These are phyloP conservation scores for Xylaria bambusicola DNA, from an alignment of 495 filamentous ascomycete genomes.

Conservation along the genomic window DNA sequence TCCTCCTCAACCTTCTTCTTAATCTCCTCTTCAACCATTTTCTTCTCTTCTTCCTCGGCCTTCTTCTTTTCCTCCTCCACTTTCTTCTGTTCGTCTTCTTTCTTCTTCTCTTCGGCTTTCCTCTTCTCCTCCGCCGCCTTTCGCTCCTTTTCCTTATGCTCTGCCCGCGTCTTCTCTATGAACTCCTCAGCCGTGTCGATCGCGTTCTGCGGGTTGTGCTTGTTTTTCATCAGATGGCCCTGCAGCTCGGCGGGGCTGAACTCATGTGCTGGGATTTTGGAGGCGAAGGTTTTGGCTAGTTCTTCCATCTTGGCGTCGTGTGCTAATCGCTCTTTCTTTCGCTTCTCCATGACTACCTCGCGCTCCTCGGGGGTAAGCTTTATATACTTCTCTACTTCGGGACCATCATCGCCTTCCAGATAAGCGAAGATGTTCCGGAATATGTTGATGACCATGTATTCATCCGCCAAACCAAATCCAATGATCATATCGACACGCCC, in stretches of 20 bases:
- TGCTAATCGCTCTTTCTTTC: constrained; percentile 40
- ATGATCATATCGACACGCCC: constrained; percentile 78
- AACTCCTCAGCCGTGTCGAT: constrained; percentile 59
- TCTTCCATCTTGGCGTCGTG: constrained; percentile 34
- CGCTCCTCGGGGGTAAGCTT: constrained; percentile 34
- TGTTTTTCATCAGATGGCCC: constrained; percentile 71
- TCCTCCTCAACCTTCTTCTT: constrained; percentile 24
- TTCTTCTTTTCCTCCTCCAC: constrained; percentile 31
- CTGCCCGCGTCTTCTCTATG: constrained; percentile 57
- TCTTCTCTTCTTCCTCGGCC: constrained; percentile 28
- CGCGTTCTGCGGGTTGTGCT: constrained; percentile 61
- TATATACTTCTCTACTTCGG: constrained; percentile 4
- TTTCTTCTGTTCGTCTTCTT: constrained; percentile 37
- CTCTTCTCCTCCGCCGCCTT: constrained; percentile 48
- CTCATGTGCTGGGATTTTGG: constrained; percentile 59
- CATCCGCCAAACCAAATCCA: constrained; percentile 58
- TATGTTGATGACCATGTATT: constrained; percentile 46
- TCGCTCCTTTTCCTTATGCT: constrained; percentile 57
- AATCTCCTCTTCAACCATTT: constrained; percentile 16
- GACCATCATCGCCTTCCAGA: constrained; percentile 45
- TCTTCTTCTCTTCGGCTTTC: constrained; percentile 39
- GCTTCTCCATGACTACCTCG: constrained; percentile 35
- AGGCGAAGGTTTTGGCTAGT: constrained; percentile 60
- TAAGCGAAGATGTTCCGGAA: constrained; percentile 52
- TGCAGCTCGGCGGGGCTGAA: constrained; percentile 80